Evolutionary conservation across 345 rosid species (phyloP), one percentile per base, ranked within the genome.

Genomic region (Bruguiera sexangula): DNA sequence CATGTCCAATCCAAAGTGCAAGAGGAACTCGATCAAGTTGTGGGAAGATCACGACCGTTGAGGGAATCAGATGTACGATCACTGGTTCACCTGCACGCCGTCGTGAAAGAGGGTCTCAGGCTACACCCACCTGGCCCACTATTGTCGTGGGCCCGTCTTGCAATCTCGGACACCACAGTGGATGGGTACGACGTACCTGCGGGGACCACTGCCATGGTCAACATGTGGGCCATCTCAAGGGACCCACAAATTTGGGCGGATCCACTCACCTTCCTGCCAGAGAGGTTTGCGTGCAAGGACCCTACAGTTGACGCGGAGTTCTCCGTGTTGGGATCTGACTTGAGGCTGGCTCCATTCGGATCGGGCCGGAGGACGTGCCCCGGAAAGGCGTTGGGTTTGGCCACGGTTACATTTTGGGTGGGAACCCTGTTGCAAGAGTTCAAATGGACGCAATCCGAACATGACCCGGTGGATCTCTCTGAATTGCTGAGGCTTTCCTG

Each of bases 81-180:
- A n/a, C 57, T 66, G 59, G 74, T 66, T 7, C 84, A 84, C 75
- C 67, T 84, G 39, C 73, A 58, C 1, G 85, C 86, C 0, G 81
- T 84, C 27, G 74, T 86, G 29, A 86, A 84, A 52, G 90, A 86
- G 68, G 84, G 68, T 55, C 79, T 86, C 7, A 75, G 90, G 76
- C 65, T 82, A 6, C 87, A 84, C 71, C 90, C 87, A 3, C 90
- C 90, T 0, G 90, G 90, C 54, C 87, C 90, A 53, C 87, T 84
- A n/a, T 22, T 86, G 7, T 86, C 90, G 0, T 86, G 90, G 90
- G 86, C 87, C 72, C 84, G 87, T 8, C 43, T 82, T 19, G 82
- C 90, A 8, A 71, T 74, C 64, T 57, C 59, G 13, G 86, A 86
- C 63, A 77, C 87, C 5, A 53, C 30, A 6, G 68, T 84, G 3